A percentile compares a stretch with the other conserved stretches of the same genome.
Conservation (phyloP, 345 rosid species). For the Conringia planisiliqua region DNA sequence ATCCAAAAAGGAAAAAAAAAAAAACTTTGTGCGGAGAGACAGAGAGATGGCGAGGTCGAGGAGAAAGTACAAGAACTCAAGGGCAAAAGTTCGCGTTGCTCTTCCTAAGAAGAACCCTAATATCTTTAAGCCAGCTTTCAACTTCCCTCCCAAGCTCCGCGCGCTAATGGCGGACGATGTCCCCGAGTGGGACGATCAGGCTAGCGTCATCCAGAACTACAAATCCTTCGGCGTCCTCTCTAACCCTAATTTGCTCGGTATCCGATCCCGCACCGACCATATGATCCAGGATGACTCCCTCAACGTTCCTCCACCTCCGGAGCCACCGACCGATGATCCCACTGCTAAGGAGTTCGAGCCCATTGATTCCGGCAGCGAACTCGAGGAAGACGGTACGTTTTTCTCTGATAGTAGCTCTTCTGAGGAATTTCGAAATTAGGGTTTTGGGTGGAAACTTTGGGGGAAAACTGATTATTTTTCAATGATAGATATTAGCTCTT, state of each 20-base stretch:
- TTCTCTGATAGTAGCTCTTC: background rate
- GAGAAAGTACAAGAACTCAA: constrained; percentile 76
- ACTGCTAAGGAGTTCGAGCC: constrained; percentile 48
- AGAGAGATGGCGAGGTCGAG: constrained; percentile 82
- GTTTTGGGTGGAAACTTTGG: background rate
- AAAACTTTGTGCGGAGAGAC: background rate
- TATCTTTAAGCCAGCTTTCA: constrained; percentile 75
- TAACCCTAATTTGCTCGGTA: constrained; percentile 79
- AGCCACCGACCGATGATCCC: constrained; percentile 37
- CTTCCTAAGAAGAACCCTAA: constrained; percentile 80
- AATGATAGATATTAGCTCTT: background rate
- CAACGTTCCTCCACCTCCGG: constrained; percentile 54
- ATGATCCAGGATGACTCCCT: constrained; percentile 64
- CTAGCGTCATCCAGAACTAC: constrained; percentile 79
- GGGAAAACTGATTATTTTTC: background rate
- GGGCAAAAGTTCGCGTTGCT: constrained; percentile 73
- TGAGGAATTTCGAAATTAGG: constrained; percentile 1
- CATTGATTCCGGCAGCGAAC: constrained; percentile 79
- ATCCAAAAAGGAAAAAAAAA: too few species aligned
- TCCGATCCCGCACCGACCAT: constrained; percentile 68
- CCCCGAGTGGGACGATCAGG: constrained; percentile 76
- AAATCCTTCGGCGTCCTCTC: constrained; percentile 85
- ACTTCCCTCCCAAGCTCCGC: constrained; percentile 85
- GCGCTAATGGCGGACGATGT: constrained; percentile 46
- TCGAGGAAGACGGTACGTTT: constrained; percentile 69